Evolutionary conservation across 306 rosid species (phyloP), one percentile per base, ranked within the genome.

Genomic region (Ochetophila trinervis): DNA sequence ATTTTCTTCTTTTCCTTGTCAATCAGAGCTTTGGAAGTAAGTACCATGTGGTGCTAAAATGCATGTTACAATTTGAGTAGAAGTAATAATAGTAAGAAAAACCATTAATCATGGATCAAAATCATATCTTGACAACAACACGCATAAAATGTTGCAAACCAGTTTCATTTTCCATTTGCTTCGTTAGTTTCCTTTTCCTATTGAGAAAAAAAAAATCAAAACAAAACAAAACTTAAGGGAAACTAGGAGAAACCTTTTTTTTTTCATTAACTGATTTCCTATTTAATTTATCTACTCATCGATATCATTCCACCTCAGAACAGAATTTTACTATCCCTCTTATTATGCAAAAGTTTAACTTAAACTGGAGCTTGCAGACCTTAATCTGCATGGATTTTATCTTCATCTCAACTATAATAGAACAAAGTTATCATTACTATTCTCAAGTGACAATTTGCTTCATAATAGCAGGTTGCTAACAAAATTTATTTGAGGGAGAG

Each of bases 371-470:
- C 16, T 11, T 22, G 17, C 20, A 23, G 34, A 54, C 16, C 17
- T 20, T 24, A 23, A 10, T 21, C 34, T 21, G 59, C 59, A 54
- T 18, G 16, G 5, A 54, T 10, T 23, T 21, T 21, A 54, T 15
- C 17, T 12, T 5, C 15, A 12, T 9, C 23, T 20, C 24, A 3
- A n/a, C 7, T n/a, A 17, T n/a, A 51, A 60, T 60, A 60, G 51
- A 19, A 60, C 0, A 19, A 22, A n/a, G 53, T 34, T 35, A 15
- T 21, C n/a, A n/a, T n/a, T n/a, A n/a, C 18, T 5, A 17, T 15
- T 7, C 53, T 36, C 61, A 66, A 53, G 13, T 35, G 53, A 54
- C 52, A 53, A 24, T 17, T 53, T 52, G 53, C 52, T 66, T 53
- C 19, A 42, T 47, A 40, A 54, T 53, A 66, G 23, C 64, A 0